Percentiles rank a stretch among this genome's conserved stretches.
Conservation (phyloP, 805 yeast species). For the Maudiozyma turicensis region DNA sequence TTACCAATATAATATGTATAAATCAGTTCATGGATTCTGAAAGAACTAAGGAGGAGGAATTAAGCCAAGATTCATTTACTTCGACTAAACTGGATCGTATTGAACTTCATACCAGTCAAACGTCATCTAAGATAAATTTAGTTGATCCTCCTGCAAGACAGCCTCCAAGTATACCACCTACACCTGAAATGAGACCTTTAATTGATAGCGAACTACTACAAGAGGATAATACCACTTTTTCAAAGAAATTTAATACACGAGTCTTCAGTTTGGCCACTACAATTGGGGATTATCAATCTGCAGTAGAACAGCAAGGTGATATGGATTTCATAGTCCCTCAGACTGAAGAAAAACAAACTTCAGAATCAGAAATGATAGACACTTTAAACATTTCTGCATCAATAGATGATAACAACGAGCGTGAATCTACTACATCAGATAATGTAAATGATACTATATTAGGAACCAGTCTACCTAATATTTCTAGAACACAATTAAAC, state of each 20-base stretch:
- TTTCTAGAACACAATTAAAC: too few species aligned
- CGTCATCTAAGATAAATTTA: too few species aligned
- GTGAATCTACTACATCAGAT: not conserved
- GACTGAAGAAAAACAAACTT: not conserved
- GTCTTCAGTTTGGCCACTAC: constrained; percentile 21
- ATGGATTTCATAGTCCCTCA: not conserved
- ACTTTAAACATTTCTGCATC: not conserved
- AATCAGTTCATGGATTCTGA: constrained; percentile 8
- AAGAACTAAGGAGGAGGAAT: not conserved
- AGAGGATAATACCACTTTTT: not conserved
- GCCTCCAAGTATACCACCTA: not conserved
- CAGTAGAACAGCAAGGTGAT: constrained; percentile 10
- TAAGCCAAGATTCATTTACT: not conserved
- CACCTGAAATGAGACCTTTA: constrained; percentile 1
- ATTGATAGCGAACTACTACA: not conserved
- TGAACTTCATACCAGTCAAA: not conserved
- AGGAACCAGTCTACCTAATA: too few species aligned
- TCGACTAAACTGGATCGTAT: not conserved
- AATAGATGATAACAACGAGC: not conserved
- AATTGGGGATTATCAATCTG: constrained; percentile 19
- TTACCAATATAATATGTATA: constrained; percentile 18
- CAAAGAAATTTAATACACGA: constrained; percentile 12
- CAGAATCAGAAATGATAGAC: not conserved
- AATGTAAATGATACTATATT: not conserved
- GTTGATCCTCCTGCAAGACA: not conserved